These are phyloP conservation scores for Miamiensis avidus DNA, from an alignment of 169 alveolate species.

Conservation along the genomic window DNA sequence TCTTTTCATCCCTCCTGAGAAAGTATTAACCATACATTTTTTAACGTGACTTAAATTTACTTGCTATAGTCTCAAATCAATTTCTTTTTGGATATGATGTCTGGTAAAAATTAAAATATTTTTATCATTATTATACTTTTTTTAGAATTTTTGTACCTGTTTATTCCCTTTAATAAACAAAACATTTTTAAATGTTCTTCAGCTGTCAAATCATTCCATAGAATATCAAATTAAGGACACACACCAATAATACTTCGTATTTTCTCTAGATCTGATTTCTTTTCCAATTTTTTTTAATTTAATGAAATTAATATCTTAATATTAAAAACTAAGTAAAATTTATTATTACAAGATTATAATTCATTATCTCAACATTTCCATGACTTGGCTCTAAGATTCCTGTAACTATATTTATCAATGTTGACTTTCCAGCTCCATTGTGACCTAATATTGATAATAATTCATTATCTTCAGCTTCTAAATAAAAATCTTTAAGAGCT, in stretches of 20 bases:
- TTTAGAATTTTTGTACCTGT: slow-evolving; percentile 32
- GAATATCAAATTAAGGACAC: slow-evolving; percentile 88
- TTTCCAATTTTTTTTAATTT: too few relatives aligned
- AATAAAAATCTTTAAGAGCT: slow-evolving; percentile 72
- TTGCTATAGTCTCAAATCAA: slow-evolving; percentile 46
- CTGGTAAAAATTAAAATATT: slow-evolving; percentile 17
- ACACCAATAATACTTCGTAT: slow-evolving; percentile 83
- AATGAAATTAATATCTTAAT: too few relatives aligned
- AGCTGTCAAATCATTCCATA: slow-evolving; percentile 88
- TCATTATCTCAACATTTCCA: slow-evolving; percentile 70
- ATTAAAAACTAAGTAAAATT: too few relatives aligned
- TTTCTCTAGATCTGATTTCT: slow-evolving; percentile 46
- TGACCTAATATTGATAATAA: slow-evolving; percentile 88
- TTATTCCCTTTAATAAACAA: slow-evolving; percentile 61
- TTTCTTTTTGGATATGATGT: slow-evolving; percentile 46
- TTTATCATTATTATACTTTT: too few relatives aligned
- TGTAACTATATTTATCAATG: slow-evolving; percentile 80
- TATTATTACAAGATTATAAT: slow-evolving; percentile 56
- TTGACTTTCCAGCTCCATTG: slow-evolving; percentile 94
- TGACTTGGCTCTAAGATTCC: slow-evolving; percentile 69
- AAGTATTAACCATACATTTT: slow-evolving; percentile 63
- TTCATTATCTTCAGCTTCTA: slow-evolving; percentile 80
- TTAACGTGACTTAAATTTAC: slow-evolving; percentile 70
- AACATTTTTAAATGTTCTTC: slow-evolving; percentile 82
- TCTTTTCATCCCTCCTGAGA: slow-evolving; percentile 92